Evolutionary conservation across 73 alveolate species (phyloP).

Genomic region (Effrenium voratum): DNA sequence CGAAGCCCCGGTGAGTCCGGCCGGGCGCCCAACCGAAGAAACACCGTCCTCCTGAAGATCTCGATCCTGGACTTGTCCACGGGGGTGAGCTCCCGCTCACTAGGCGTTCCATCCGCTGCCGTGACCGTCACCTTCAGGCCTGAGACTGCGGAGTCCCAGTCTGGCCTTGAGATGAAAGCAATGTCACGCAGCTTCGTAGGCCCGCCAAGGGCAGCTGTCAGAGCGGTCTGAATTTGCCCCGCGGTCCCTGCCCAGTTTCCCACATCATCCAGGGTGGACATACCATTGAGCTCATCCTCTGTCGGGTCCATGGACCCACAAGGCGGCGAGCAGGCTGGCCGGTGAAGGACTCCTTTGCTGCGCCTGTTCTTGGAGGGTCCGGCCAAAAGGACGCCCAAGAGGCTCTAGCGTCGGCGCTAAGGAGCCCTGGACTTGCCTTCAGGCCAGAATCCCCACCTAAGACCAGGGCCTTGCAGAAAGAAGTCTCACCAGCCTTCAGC

Average conservation of each 20-base stretch:
- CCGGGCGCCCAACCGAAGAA: neutral
- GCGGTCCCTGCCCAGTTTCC: neutral
- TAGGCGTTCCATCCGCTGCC: neutral
- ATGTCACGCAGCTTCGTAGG: constrained; percentile 12
- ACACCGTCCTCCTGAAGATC: neutral
- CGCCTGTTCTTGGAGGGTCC: too few species aligned
- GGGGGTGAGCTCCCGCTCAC: neutral
- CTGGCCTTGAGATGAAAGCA: neutral
- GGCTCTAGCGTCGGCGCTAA: too few species aligned
- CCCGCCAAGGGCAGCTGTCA: neutral
- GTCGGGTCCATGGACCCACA: constrained; percentile 15
- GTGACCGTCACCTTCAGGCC: neutral
- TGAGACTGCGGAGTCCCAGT: neutral
- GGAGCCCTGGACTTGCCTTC: too few species aligned
- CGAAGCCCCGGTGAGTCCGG: neutral
- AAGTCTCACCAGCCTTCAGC: too few species aligned
- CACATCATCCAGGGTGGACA: neutral
- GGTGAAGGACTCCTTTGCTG: too few species aligned
- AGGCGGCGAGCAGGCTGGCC: too few species aligned
- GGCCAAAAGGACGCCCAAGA: too few species aligned
- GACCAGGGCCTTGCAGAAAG: too few species aligned
- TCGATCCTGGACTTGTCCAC: neutral
- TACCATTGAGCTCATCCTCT: constrained; percentile 7
- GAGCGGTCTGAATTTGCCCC: neutral
- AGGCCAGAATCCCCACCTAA: too few species aligned